Conservation (phyloP, 768 basidiomycete genomes). For the Hortiboletus campestris region DNA sequence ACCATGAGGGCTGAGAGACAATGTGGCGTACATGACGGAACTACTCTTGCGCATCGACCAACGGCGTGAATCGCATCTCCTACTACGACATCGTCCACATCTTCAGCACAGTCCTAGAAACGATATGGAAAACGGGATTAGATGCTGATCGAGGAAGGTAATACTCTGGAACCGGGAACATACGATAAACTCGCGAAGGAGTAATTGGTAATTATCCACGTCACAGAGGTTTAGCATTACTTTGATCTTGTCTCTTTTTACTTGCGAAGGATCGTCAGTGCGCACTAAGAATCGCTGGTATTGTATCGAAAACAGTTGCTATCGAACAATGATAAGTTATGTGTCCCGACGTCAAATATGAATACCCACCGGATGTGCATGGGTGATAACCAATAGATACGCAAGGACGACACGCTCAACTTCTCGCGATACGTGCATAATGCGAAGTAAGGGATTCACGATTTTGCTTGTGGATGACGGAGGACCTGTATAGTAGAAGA, state of each 20-base stretch:
- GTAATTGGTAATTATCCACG: slow-evolving; percentile 61
- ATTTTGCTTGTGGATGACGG: slow-evolving; percentile 54
- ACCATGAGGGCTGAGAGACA: slow-evolving; percentile 74
- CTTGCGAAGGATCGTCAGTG: slow-evolving; percentile 59
- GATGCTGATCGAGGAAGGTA: not conserved
- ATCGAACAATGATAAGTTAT: not conserved
- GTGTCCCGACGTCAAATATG: not conserved
- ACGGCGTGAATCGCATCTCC: slow-evolving; percentile 74
- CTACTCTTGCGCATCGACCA: slow-evolving; percentile 66
- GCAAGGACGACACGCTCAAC: slow-evolving; percentile 72
- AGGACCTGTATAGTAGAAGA: slow-evolving; percentile 73
- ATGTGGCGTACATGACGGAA: slow-evolving; percentile 67
- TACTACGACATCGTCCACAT: slow-evolving; percentile 68
- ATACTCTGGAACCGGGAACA: slow-evolving; percentile 26
- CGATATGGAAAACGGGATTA: not conserved
- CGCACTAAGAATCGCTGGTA: slow-evolving; percentile 70
- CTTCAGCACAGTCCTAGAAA: slow-evolving; percentile 76
- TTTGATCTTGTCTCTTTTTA: slow-evolving; percentile 74
- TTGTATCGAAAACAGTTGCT: slow-evolving; percentile 55
- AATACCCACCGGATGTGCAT: slow-evolving; percentile 59
- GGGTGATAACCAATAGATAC: slow-evolving; percentile 66
- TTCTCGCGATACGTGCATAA: slow-evolving; percentile 68
- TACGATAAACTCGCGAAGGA: slow-evolving; percentile 85
- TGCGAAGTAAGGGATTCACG: slow-evolving; percentile 69
- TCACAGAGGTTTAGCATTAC: slow-evolving; percentile 67